Base-by-base conservation (phyloP, 352 stramenopile species). In the Saprolegnia parasitica region DNA sequence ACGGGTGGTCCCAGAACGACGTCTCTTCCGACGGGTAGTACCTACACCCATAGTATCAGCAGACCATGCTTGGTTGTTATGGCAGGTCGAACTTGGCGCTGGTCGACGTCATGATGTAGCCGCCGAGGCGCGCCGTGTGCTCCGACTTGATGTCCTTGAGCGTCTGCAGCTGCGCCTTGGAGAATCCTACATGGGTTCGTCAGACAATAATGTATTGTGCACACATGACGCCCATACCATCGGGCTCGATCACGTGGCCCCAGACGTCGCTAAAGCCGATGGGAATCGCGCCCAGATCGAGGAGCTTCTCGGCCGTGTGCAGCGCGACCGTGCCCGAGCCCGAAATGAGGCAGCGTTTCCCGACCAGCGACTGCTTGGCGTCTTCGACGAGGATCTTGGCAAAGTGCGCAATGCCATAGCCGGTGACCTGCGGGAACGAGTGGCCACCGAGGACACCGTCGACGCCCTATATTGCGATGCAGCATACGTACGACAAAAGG, bases 321-420 rank as follows among this genome's bases (percentile, higher is more conserved):
- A 97, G 78, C 32, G 95, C 95, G 42, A 98, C 90, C 32, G 95
- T 98, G 60, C 96, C 97, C 58, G 88, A 93, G 47, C 97, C 97
- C 13, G 96, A 97, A 76, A 99, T 98, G 18, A 99, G 73, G 71
- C 94, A 98, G 39, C 96, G 87, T 80, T 99, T 99, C 39, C 96
- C 97, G 74, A 98, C 86, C 35, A 99, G 80, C 20, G 85, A 88
- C 71, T 99, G 93, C 60, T 90, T 88, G 63, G 92, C 92, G 52
- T 93, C 81, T 71, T 98, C 85, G 0, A 99, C 73, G 66, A 98
- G 86, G 72, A 91, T 81, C 76, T 97, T 96, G 23, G 96, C 95
- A 80, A 99, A 99, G 72, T 99, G 85, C 61, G 95, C 96, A 26
- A 98, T 83, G 42, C 95, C 95, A 71, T 93, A 98, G 11, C 95